Base-by-base conservation (phyloP, 2,329 filamentous ascomycete genomes). In the Curvularia sp. region DNA sequence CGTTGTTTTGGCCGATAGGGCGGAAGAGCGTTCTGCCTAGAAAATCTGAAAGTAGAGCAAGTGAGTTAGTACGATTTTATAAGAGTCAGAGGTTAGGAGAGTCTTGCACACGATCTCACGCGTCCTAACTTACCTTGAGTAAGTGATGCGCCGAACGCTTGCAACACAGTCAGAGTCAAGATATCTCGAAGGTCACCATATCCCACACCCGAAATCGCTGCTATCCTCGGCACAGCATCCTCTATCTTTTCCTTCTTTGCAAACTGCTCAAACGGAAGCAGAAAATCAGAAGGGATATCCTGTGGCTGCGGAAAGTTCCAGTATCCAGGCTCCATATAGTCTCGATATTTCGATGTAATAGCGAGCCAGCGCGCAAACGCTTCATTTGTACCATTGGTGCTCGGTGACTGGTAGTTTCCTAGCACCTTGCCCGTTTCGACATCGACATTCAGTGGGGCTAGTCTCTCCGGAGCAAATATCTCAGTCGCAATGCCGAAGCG, bases 201-300 rank as follows among this genome's bases (percentile, higher is more conserved):
- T 12, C 69, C 67, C 2, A 68, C 55, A 20, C 61, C 64, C 3
- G 66, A 67, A n/a, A 70, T 63, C 0, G 55, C 31, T 13, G 62
- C 51, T 30, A 69, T 70, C 0, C 62, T 57, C 12, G 67, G 66
- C 3, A 66, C 55, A 1, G 65, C 63, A 12, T 59, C 62, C 48
- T 65, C 61, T 8, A 71, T 49, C 7, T 54, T 39, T 7, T 85
- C 77, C 65, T 82, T 83, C 38, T 75, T 69, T 7, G 81, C 74
- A 58, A 84, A 85, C 2, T 83, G 76, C 18, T 79, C 77, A 56
- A 82, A 85, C 0, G 82, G 77, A 4, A 83, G 67, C 10, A 84
- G 72, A 1, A 86, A 72, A 44, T 83, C 82, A 22, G 76, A 72
- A 0, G 82, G 82, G 0, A 84, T 77, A 6, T 76, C 74, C 13